Percentiles rank a stretch among this genome's conserved stretches.
Evolutionary conservation across 345 rosid genomes (phyloP).

Genomic region (Eucalyptus tenuipes): DNA sequence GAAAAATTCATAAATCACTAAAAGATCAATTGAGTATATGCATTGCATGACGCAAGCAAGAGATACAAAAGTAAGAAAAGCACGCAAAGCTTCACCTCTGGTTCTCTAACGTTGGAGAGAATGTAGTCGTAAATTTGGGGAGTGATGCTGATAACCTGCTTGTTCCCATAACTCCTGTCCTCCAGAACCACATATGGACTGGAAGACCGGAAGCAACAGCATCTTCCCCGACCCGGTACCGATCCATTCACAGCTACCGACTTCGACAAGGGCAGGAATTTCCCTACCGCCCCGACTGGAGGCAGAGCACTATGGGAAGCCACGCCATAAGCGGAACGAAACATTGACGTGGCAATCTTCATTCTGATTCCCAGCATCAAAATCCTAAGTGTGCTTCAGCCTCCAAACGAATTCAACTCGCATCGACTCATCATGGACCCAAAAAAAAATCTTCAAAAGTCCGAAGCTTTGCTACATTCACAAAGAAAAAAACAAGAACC

Average conservation of each 20-base stretch:
- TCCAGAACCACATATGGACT: conserved; percentile 34
- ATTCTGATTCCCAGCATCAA: neutral
- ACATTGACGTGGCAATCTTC: neutral
- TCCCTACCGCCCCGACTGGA: neutral
- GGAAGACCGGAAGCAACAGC: conserved; percentile 9
- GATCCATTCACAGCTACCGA: neutral
- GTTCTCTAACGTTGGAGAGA: conserved; percentile 82
- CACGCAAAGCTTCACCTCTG: conserved; percentile 17
- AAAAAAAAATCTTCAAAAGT: neutral
- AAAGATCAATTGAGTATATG: neutral
- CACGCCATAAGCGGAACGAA: neutral
- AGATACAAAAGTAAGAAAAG: neutral
- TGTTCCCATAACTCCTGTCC: conserved; percentile 62
- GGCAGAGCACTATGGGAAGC: neutral
- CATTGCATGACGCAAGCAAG: neutral
- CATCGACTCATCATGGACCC: neutral
- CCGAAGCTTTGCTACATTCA: neutral
- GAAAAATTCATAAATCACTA: neutral
- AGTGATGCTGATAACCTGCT: conserved; percentile 65
- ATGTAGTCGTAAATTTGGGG: conserved; percentile 71
- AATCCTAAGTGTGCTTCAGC: neutral
- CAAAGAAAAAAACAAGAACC: neutral
- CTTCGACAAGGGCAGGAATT: neutral
- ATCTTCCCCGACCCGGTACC: neutral
- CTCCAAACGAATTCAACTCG: neutral